phyloP scores from a whole-genome alignment of 1,284 basidiomycete genomes.

The Austroboletus niveus region DNA sequence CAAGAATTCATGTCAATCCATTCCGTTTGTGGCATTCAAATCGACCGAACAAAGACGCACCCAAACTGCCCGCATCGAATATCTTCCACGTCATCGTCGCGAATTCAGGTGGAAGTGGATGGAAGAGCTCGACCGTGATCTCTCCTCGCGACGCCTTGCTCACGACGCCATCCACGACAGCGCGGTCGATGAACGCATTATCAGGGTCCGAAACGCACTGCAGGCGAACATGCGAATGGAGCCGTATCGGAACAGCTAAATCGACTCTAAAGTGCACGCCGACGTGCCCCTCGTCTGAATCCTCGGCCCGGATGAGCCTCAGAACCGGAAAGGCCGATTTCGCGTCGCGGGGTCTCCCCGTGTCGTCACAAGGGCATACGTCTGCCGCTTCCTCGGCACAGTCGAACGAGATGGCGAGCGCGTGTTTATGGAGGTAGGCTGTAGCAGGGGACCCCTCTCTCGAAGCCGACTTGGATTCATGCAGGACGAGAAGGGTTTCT shows the following conservation, averaged over 20 bases:
- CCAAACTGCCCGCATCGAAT: constrained; percentile 58
- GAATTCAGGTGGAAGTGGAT: constrained; percentile 58
- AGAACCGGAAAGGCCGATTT: constrained; percentile 40
- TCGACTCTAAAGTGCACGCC: constrained; percentile 56
- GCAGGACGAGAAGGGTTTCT: constrained; percentile 56
- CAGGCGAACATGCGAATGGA: constrained; percentile 63
- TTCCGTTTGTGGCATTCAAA: background rate
- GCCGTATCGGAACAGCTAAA: constrained; percentile 42
- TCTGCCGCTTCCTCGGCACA: constrained; percentile 64
- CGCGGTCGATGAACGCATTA: constrained; percentile 43
- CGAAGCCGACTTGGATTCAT: constrained; percentile 42
- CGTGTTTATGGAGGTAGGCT: constrained; percentile 51
- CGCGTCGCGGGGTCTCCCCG: constrained; percentile 45
- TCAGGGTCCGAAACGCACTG: constrained; percentile 55
- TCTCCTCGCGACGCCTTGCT: constrained; percentile 50
- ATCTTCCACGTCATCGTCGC: constrained; percentile 59
- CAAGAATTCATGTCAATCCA: background rate
- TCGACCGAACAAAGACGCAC: constrained; percentile 29
- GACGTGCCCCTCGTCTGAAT: constrained; percentile 35
- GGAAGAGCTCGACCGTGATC: constrained; percentile 48
- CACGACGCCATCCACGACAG: constrained; percentile 56
- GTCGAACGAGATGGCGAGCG: constrained; percentile 55
- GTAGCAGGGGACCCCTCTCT: constrained; percentile 25
- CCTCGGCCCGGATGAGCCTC: constrained; percentile 31
- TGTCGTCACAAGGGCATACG: constrained; percentile 61